Percentiles rank a stretch among this genome's conserved stretches.
phyloP scores from a whole-genome alignment of 345 rosid genomes.

The Cardamine chenopodiifolia region DNA sequence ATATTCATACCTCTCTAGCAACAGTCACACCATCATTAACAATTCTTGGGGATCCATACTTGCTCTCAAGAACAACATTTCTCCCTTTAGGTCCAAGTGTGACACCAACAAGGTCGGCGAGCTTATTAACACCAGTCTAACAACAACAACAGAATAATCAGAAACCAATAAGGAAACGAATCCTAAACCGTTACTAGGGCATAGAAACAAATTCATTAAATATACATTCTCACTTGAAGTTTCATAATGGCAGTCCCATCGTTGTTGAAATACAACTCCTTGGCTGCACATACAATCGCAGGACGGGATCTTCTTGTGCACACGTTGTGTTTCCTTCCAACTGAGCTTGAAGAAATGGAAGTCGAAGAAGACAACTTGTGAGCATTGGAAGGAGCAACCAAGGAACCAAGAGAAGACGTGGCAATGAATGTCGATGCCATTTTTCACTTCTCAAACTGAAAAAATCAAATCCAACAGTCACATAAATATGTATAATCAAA shows the following conservation, averaged over 20 bases:
- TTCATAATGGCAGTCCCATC: conserved; percentile 89
- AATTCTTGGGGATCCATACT: conserved; percentile 97
- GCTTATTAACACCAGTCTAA: conserved; percentile 95
- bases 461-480: conserved; percentile 11
- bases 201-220: neutral
- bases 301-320: conserved; percentile 53
- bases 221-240: conserved; percentile 61
- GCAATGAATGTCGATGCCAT: conserved; percentile 85
- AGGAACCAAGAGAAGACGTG: conserved; percentile 67
- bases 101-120: conserved; percentile 96
- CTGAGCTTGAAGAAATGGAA: conserved; percentile 50
- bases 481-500: neutral
- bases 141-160: neutral
- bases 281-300: conserved; percentile 75
- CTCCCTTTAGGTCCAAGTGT: conserved; percentile 97
- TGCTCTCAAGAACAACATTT: conserved; percentile 98
- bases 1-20: conserved; percentile 75
- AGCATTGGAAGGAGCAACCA: conserved; percentile 69
- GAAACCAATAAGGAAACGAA: neutral
- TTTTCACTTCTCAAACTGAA: conserved; percentile 37
- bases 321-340: conserved; percentile 54
- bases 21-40: conserved; percentile 99
- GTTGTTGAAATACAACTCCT: conserved; percentile 92
- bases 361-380: conserved; percentile 51
- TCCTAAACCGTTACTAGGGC: neutral